These are phyloP conservation scores for Syncephalastrum racemosum DNA, from an alignment of 371 early-diverging fungal genomes.

Conservation along the genomic window DNA sequence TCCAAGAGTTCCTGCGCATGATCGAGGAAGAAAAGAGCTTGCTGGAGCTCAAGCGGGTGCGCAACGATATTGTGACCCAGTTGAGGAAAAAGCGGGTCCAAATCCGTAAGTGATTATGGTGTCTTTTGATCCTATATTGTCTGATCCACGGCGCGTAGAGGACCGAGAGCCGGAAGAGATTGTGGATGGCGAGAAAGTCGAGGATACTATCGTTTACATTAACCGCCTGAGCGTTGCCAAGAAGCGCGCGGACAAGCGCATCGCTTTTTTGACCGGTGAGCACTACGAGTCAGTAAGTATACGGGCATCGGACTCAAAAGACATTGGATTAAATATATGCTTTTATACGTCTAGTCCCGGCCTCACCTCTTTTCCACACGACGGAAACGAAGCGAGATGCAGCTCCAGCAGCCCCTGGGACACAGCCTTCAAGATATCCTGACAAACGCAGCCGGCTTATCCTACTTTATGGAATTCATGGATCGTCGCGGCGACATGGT, in stretches of 20 bases:
- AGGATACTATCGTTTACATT: slow-evolving; percentile 70
- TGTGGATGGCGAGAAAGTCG: slow-evolving; percentile 81
- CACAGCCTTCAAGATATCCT: slow-evolving; percentile 53
- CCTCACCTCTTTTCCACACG: slow-evolving; percentile 25
- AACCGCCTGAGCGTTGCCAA: slow-evolving; percentile 75
- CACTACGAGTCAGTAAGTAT: slow-evolving; percentile 42
- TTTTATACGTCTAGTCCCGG: background rate
- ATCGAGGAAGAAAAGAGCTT: slow-evolving; percentile 74
- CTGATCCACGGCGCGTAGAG: slow-evolving; percentile 27
- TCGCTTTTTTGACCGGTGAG: slow-evolving; percentile 60
- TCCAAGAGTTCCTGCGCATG: slow-evolving; percentile 73
- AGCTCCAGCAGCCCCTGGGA: slow-evolving; percentile 8
- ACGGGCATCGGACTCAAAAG: background rate
- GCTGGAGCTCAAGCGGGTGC: slow-evolving; percentile 62
- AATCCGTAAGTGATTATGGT: slow-evolving; percentile 36
- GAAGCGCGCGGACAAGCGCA: slow-evolving; percentile 72
- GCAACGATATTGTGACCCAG: slow-evolving; percentile 75
- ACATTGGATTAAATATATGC: background rate
- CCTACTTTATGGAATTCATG: slow-evolving; percentile 84
- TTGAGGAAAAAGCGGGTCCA: slow-evolving; percentile 66
- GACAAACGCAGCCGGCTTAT: slow-evolving; percentile 65
- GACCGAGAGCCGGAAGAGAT: slow-evolving; percentile 71
- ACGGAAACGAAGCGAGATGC: slow-evolving; percentile 22
- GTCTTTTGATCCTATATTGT: too few species aligned
- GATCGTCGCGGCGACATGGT: slow-evolving; percentile 67